Percentiles rank a stretch among this genome's conserved stretches.
Evolutionary conservation across 2,329 filamentous ascomycete species (phyloP).

Genomic region (Penicillium sp.): DNA sequence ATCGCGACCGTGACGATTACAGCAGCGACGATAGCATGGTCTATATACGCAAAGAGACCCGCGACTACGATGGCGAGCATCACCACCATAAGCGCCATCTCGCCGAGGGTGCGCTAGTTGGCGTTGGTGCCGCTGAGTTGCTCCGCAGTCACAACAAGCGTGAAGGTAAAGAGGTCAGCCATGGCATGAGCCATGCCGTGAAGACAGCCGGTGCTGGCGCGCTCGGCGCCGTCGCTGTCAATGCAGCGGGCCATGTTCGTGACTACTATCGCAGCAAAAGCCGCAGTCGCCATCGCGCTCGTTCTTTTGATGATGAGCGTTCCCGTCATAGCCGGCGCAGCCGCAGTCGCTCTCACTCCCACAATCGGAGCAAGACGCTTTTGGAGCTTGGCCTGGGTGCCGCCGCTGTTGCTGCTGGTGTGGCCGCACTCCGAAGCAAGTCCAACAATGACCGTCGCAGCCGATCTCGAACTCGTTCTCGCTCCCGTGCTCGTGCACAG

Average conservation of each 20-base stretch:
- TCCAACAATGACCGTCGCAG: conserved; percentile 53
- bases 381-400: conserved; percentile 56
- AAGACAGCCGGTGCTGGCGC: conserved; percentile 62
- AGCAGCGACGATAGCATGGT: conserved; percentile 64
- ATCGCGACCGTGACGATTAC: conserved; percentile 47
- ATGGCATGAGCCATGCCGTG: conserved; percentile 51
- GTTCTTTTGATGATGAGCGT: conserved; percentile 44
- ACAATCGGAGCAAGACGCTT: conserved; percentile 54
- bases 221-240: conserved; percentile 62
- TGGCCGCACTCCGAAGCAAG: conserved; percentile 58
- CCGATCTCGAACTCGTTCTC: conserved; percentile 51
- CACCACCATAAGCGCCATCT: conserved; percentile 58
- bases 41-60: conserved; percentile 57
- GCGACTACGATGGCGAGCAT: conserved; percentile 49
- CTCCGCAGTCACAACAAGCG: conserved; percentile 60
- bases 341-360: conserved; percentile 50
- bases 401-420: conserved; percentile 62
- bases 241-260: conserved; percentile 55
- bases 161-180: conserved; percentile 57
- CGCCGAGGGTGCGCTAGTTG: conserved; percentile 64
- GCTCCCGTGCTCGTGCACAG: conserved; percentile 40
- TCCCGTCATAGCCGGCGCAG: conserved; percentile 40
- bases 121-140: conserved; percentile 62
- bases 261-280: conserved; percentile 54
- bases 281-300: conserved; percentile 46